Evolutionary conservation across 441 rosid genomes (phyloP), one percentile per base, ranked within the genome.

Genomic region (Hura crepitans): DNA sequence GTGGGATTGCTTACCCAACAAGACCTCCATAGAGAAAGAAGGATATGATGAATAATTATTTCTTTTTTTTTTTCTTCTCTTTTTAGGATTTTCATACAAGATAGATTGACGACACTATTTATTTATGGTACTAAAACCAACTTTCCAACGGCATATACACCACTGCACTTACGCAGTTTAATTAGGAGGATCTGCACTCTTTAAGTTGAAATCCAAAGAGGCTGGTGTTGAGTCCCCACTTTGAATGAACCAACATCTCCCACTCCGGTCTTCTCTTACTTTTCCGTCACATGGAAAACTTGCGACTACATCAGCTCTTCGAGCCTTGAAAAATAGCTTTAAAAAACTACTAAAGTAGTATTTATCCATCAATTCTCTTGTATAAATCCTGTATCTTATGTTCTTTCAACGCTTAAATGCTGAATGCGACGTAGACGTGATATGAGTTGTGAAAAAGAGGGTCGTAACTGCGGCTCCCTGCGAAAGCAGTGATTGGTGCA

Each of bases 401-500:
- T 72, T 75, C 81, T 83, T 72, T 85, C 87, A 69, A 77, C 82
- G 76, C 74, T 78, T 66, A 86, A 69, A 57, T 78, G 81, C 46
- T 88, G 89, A 67, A 88, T 81, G 70, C 68, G 81, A 69, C 86
- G 85, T 8, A 94, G 85, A 20, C 87, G 85, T 20, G 75, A 28
- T 87, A 90, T 90, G 57, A 94, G 81, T 80, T 94, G 86, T 33
- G 93, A 77, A 62, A 94, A 94, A 12, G 96, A 89, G 15, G 99
- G 99, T 39, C 99, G 84, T 43, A 86, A 74, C 56, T 86, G 80
- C 0, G 97, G 93, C 70, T 92, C 97, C 88, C 99, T 92, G 87
- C 83, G 80, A 68, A 18, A 60, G 14, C 53, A 22, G 51, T 27
- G 45, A 49, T 27, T 45, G 28, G 9, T 23, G n/a, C 2, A 31